A percentile compares a stretch with the other conserved stretches of the same genome.
Conservation (phyloP, 1,284 basidiomycete species). For the Sporisorium exsertum region DNA sequence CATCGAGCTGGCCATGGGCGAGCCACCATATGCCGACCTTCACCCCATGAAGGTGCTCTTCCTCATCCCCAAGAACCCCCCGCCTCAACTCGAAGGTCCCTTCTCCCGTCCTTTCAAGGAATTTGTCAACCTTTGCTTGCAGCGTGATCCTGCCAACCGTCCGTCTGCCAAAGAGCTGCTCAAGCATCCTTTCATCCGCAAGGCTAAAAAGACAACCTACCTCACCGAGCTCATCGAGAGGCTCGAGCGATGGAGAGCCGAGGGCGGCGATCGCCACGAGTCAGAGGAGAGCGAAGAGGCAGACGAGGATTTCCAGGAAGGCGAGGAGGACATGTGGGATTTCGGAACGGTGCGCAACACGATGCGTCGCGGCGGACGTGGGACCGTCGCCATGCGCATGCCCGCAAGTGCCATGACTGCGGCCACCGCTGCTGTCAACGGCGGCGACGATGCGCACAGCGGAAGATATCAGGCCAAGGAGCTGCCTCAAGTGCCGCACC, state of each 20-base stretch:
- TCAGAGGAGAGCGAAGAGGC: constrained; percentile 54
- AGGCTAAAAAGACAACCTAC: constrained; percentile 92
- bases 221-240: constrained; percentile 94
- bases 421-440: constrained; percentile 40
- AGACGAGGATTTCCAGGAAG: constrained; percentile 55
- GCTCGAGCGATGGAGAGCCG: constrained; percentile 86
- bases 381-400: constrained; percentile 53
- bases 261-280: constrained; percentile 73
- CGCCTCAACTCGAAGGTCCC: constrained; percentile 85
- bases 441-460: constrained; percentile 17
- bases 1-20: constrained; percentile 95
- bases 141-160: constrained; percentile 92
- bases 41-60: constrained; percentile 99
- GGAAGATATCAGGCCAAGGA: constrained; percentile 39
- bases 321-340: constrained; percentile 62
- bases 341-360: constrained; percentile 62
- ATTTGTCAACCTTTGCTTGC: constrained; percentile 91
- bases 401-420: constrained; percentile 52
- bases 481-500: constrained; percentile 39
- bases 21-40: constrained; percentile 95
- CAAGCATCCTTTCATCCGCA: constrained; percentile 93
- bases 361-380: constrained; percentile 49
- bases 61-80: constrained; percentile 96
- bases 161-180: constrained; percentile 93
- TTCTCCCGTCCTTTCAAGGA: constrained; percentile 94